Conservation (phyloP, 1,139 yeast species). For the Kodamaea plutei region DNA sequence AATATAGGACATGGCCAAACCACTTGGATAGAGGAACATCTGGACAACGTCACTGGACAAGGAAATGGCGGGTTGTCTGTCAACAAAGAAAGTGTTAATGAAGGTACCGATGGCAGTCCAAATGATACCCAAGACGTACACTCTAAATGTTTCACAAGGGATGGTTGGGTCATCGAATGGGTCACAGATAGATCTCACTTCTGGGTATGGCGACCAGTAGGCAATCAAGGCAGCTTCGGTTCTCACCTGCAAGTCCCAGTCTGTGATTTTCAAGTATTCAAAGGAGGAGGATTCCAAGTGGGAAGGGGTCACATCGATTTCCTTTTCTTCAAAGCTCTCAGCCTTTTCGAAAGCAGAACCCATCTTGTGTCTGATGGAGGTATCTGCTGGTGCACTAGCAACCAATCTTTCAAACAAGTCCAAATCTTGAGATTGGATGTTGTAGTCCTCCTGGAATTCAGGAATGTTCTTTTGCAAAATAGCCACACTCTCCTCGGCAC, state of each 20-base stretch:
- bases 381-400: constrained; percentile 5
- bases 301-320: background rate
- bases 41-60: constrained; percentile 50
- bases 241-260: constrained; percentile 16
- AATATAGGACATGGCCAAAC: constrained; percentile 24
- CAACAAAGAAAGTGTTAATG: constrained; percentile 54
- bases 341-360: constrained; percentile 4
- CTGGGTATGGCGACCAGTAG: constrained; percentile 61
- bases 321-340: background rate
- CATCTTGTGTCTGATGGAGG: constrained; percentile 3
- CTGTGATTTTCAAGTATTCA: constrained; percentile 6
- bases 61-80: constrained; percentile 49
- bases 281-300: background rate
- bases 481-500: constrained; percentile 15
- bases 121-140: constrained; percentile 49
- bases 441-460: constrained; percentile 22
- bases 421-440: constrained; percentile 17
- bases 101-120: constrained; percentile 56
- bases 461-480: constrained; percentile 16
- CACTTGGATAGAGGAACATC: constrained; percentile 55
- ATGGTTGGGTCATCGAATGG: constrained; percentile 48
- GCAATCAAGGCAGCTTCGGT: constrained; percentile 29
- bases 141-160: constrained; percentile 54
- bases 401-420: constrained; percentile 12
- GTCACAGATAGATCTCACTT: constrained; percentile 55